phyloP scores from a whole-genome alignment of 768 basidiomycete genomes.

The Leccinum obscurum region DNA sequence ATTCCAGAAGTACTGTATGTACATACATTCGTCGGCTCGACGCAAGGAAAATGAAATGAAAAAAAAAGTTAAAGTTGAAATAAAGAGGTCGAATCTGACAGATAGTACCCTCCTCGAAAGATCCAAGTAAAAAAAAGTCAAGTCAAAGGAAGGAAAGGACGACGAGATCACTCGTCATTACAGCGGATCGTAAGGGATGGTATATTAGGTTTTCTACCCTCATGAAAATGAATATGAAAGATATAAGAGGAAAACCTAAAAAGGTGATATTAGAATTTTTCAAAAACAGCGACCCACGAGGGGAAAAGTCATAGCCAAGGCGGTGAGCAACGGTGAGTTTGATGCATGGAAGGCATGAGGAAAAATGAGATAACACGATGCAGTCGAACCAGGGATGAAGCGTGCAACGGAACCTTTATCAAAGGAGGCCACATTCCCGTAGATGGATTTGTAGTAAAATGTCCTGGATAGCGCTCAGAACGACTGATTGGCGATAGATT shows the following conservation, averaged over 20 bases:
- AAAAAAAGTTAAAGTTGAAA: not conserved
- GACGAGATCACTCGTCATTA: constrained; percentile 18
- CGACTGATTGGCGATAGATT: constrained; percentile 43
- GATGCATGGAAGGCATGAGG: constrained; percentile 26
- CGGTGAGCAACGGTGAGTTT: constrained; percentile 21
- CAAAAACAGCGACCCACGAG: constrained; percentile 5
- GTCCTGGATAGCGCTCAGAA: constrained; percentile 85
- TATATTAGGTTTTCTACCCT: constrained; percentile 29
- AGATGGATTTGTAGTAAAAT: constrained; percentile 85
- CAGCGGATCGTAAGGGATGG: constrained; percentile 23
- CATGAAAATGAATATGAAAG: constrained; percentile 3
- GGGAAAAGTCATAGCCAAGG: constrained; percentile 23
- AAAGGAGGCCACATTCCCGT: constrained; percentile 80
- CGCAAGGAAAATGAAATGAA: not conserved
- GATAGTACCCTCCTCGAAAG: constrained; percentile 8
- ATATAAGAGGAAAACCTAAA: constrained; percentile 10
- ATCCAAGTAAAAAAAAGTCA: not conserved
- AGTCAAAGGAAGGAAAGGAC: constrained; percentile 3
- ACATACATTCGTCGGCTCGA: constrained; percentile 17
- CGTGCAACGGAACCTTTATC: constrained; percentile 7
- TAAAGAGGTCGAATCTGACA: not conserved
- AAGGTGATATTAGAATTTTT: not conserved
- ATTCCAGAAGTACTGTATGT: constrained; percentile 14
- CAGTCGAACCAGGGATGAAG: constrained; percentile 1
- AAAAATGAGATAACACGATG: constrained; percentile 17